A percentile compares a stretch with the other conserved stretches of the same genome.
phyloP scores from a whole-genome alignment of 2,329 filamentous ascomycete species.

The Ploettnerulaceae sp. region DNA sequence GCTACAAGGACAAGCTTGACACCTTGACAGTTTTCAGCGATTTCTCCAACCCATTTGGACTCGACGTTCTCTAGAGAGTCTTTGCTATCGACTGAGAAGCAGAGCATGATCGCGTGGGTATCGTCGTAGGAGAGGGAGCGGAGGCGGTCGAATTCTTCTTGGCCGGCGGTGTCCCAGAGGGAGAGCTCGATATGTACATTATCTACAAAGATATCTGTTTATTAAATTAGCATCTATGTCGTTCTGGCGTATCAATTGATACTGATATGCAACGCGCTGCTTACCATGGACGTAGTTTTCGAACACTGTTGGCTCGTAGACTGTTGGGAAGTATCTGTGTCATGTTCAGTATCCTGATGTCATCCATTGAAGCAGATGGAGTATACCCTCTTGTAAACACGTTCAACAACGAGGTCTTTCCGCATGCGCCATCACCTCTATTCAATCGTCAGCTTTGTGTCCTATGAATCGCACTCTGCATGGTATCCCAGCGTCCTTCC shows the following conservation, averaged over 20 bases:
- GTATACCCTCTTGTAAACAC: slow-evolving; percentile 91
- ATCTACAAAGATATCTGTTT: slow-evolving; percentile 96
- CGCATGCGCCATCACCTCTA: slow-evolving; percentile 92
- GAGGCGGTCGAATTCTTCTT: slow-evolving; percentile 97
- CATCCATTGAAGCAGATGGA: neutral
- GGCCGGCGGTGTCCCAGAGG: slow-evolving; percentile 95
- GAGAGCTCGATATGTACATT: slow-evolving; percentile 95
- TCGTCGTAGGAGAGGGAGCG: slow-evolving; percentile 95
- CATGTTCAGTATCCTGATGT: slow-evolving; percentile 17
- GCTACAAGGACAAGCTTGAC: slow-evolving; percentile 94
- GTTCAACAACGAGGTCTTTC: slow-evolving; percentile 94
- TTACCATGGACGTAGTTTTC: slow-evolving; percentile 98
- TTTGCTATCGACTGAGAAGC: slow-evolving; percentile 94
- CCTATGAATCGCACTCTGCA: neutral
- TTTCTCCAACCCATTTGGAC: slow-evolving; percentile 97
- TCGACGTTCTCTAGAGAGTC: slow-evolving; percentile 98
- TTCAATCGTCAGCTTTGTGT: slow-evolving; percentile 21
- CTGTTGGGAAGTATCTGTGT: slow-evolving; percentile 85
- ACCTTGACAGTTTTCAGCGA: slow-evolving; percentile 93
- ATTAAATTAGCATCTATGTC: neutral
- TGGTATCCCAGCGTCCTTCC: slow-evolving; percentile 3
- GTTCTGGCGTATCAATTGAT: neutral
- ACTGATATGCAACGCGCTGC: slow-evolving; percentile 26
- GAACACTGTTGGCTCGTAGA: slow-evolving; percentile 97
- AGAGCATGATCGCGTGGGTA: slow-evolving; percentile 97